These are phyloP conservation scores for Juncus effusus DNA, from an alignment of 176 grass and related monocot genomes.

Conservation along the genomic window DNA sequence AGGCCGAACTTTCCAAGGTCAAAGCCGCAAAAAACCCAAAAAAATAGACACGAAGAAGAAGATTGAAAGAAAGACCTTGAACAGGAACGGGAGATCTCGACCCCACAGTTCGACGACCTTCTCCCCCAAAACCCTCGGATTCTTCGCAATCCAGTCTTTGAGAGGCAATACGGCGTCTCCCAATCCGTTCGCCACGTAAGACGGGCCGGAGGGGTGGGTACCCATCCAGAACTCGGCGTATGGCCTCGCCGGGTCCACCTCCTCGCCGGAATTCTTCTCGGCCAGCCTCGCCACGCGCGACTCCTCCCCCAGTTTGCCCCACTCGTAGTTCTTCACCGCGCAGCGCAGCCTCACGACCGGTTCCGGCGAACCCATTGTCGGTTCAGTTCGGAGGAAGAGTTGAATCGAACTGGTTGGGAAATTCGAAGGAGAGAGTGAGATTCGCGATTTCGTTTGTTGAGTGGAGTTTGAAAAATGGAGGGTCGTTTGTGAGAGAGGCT, in stretches of 20 bases:
- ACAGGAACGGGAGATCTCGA: conserved; percentile 78
- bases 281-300: conserved; percentile 64
- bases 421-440: background rate
- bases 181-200: conserved; percentile 17
- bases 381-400: background rate
- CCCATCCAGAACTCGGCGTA: conserved; percentile 98
- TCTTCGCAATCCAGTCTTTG: conserved; percentile 51
- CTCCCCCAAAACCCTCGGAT: conserved; percentile 49
- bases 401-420: background rate
- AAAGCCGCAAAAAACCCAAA: conserved; percentile 1
- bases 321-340: conserved; percentile 80
- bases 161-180: conserved; percentile 29
- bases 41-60: background rate
- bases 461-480: background rate
- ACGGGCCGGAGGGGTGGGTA: conserved; percentile 69
- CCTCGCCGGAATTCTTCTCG: conserved; percentile 20
- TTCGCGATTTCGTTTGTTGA: background rate
- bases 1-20: background rate
- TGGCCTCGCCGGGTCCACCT: conserved; percentile 33
- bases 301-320: conserved; percentile 42
- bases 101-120: conserved; percentile 55
- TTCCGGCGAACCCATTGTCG: conserved; percentile 1
- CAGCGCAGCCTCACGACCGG: conserved; percentile 44
- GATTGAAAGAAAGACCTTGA: conserved; percentile 50
- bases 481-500: conserved; percentile 3